A percentile compares a stretch with the other conserved stretches of the same genome.
Evolutionary conservation across 176 grass and related monocot species (phyloP).

Genomic region (Phyllostachys edulis): DNA sequence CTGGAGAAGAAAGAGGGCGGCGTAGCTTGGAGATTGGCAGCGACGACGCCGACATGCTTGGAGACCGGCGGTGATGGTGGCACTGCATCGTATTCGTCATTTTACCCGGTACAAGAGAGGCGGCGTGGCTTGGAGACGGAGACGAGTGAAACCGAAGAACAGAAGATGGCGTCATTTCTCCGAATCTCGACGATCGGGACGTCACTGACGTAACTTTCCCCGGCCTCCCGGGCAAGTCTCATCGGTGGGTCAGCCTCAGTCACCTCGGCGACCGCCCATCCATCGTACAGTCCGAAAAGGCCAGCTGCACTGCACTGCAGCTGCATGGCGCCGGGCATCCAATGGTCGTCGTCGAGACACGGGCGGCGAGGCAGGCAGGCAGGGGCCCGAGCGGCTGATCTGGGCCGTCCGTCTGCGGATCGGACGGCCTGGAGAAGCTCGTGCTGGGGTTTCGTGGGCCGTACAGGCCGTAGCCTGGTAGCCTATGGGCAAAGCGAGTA

Average conservation of each 20-base stretch:
- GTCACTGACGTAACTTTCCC: too few relatives aligned
- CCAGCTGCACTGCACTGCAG: neutral
- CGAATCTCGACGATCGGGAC: too few relatives aligned
- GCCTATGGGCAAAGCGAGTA: neutral
- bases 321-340: neutral
- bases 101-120: too few relatives aligned
- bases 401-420: neutral
- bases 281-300: constrained; percentile 15
- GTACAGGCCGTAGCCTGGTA: constrained; percentile 31
- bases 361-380: neutral
- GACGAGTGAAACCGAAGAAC: too few relatives aligned
- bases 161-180: too few relatives aligned
- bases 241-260: neutral
- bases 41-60: too few relatives aligned
- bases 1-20: too few relatives aligned
- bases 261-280: neutral
- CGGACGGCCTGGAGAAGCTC: neutral
- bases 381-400: neutral
- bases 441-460: constrained; percentile 4
- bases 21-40: too few relatives aligned
- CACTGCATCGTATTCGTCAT: too few relatives aligned
- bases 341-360: neutral
- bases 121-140: too few relatives aligned
- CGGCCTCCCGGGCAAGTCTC: neutral
- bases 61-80: too few relatives aligned